phyloP scores from a whole-genome alignment of 371 early-diverging fungal species.

The Syncephalastrum racemosum region DNA sequence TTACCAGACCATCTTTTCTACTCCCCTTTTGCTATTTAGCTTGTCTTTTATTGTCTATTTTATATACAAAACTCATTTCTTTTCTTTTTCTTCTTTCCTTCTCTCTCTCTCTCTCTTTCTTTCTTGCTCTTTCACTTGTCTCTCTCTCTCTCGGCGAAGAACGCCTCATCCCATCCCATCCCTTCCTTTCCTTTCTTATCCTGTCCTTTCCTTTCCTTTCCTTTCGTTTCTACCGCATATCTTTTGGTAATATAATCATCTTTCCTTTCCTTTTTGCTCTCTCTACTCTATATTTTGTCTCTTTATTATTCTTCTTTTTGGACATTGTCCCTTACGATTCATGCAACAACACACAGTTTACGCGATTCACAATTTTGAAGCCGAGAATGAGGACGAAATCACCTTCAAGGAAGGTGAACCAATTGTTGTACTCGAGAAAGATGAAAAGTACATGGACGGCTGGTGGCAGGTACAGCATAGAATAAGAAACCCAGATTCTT shows the following conservation, averaged over 20 bases:
- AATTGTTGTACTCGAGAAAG: constrained; percentile 76
- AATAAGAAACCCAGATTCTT: background rate
- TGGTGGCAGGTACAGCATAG: constrained; percentile 80
- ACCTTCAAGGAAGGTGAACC: constrained; percentile 71
- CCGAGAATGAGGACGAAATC: constrained; percentile 82
- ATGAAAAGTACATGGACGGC: constrained; percentile 80
- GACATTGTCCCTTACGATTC: constrained; percentile 7
- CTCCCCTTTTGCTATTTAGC: too few species aligned
- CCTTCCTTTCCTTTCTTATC: background rate
- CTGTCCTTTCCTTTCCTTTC: constrained; percentile 1
- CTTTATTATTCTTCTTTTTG: constrained; percentile 2
- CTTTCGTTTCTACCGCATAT: background rate
- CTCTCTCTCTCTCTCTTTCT: background rate
- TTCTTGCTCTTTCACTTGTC: background rate
- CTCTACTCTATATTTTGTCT: background rate
- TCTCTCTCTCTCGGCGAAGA: constrained; percentile 3
- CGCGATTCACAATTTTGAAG: constrained; percentile 67
- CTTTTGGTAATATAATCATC: background rate
- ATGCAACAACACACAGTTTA: constrained; percentile 54
- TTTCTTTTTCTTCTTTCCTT: background rate
- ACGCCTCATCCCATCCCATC: background rate
- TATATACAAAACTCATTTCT: background rate
- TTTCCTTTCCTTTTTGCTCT: background rate
- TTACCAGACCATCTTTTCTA: too few species aligned
- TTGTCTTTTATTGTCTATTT: too few species aligned